These are phyloP conservation scores for Aaosphaeria arxii DNA, from an alignment of 2,329 filamentous ascomycete genomes.

Conservation along the genomic window DNA sequence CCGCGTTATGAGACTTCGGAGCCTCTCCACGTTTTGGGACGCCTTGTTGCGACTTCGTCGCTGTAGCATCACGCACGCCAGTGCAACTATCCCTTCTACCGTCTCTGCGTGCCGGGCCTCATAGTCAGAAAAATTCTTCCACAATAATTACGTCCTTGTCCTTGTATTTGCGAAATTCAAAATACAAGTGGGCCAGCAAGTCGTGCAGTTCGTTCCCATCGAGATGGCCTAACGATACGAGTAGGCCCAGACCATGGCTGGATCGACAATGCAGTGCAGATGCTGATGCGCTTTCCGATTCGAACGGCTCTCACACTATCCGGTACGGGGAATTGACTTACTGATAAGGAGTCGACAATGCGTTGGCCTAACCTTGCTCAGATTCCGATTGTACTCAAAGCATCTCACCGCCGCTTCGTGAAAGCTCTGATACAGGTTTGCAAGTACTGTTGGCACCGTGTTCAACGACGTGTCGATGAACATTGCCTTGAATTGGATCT, in stretches of 20 bases:
- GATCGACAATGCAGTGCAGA: slow-evolving; percentile 18
- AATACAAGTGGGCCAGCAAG: too few species aligned
- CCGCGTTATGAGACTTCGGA: slow-evolving; percentile 53
- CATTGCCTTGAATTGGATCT: slow-evolving; percentile 81
- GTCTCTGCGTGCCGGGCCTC: slow-evolving; percentile 48
- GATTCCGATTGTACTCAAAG: slow-evolving; percentile 58
- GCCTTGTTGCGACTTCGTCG: slow-evolving; percentile 44
- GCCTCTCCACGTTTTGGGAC: slow-evolving; percentile 47
- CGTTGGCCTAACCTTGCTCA: slow-evolving; percentile 59
- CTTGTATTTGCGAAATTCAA: too few species aligned
- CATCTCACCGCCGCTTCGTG: slow-evolving; percentile 74
- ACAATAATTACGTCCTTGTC: background rate
- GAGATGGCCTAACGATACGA: too few species aligned
- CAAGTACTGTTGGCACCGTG: slow-evolving; percentile 62
- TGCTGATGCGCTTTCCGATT: slow-evolving; percentile 14
- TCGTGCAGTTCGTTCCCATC: too few species aligned
- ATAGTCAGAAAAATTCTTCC: background rate
- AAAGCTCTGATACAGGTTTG: slow-evolving; percentile 75
- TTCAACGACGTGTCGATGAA: slow-evolving; percentile 82
- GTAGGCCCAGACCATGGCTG: slow-evolving; percentile 1
- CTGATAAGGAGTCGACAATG: slow-evolving; percentile 58
- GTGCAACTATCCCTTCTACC: slow-evolving; percentile 62
- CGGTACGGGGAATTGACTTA: slow-evolving; percentile 34
- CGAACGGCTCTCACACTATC: slow-evolving; percentile 7
- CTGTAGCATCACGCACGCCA: slow-evolving; percentile 63